Evolutionary conservation across 73 alveolate genomes (phyloP).

Genomic region (Uronychia setigera): DNA sequence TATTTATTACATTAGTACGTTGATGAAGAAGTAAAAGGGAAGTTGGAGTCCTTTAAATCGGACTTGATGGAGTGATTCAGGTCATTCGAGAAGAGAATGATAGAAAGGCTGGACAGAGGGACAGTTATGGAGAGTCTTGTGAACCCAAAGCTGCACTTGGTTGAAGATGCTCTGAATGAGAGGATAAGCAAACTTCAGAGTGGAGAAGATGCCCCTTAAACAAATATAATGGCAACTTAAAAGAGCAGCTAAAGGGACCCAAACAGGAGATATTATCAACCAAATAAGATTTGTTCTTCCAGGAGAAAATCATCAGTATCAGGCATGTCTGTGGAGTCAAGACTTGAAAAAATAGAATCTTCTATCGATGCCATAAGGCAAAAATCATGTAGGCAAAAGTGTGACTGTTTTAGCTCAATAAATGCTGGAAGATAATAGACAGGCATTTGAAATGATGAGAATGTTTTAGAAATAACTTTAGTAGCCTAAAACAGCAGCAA

Average conservation of each 20-base stretch:
- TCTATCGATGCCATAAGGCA: background rate
- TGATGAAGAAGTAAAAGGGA: background rate
- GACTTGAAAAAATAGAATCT: background rate
- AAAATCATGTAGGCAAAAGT: background rate
- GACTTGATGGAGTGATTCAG: background rate
- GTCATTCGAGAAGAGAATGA: background rate
- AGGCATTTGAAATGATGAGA: background rate
- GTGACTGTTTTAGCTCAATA: background rate
- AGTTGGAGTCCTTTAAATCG: background rate
- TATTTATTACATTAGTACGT: background rate
- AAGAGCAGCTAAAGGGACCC: too few species aligned
- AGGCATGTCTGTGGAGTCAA: background rate
- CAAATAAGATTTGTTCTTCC: too few species aligned
- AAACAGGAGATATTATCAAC: too few species aligned
- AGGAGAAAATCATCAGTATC: background rate
- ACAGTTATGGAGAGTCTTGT: background rate
- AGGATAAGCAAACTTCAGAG: background rate
- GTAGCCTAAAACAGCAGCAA: background rate
- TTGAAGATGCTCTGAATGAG: background rate
- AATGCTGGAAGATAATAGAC: background rate
- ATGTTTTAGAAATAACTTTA: background rate
- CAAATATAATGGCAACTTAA: background rate
- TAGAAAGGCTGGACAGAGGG: background rate
- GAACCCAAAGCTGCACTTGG: background rate
- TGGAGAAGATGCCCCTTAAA: background rate